These are phyloP conservation scores for Stagonosporopsis rhizophila DNA, from an alignment of 2,329 filamentous ascomycete species.

Conservation along the genomic window DNA sequence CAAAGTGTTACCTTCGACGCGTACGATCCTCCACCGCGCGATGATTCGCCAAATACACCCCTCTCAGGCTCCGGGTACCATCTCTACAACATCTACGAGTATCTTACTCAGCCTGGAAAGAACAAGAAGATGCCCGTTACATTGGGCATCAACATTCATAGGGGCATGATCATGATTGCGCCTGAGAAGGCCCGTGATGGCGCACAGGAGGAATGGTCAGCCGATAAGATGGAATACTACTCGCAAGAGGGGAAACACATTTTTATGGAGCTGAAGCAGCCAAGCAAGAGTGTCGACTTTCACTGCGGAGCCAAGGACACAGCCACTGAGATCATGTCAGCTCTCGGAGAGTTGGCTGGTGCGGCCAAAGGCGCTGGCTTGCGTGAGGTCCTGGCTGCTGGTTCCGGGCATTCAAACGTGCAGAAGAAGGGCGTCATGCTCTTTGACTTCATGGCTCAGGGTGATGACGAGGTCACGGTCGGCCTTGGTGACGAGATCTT, in stretches of 20 bases:
- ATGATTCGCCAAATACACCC: constrained; percentile 49
- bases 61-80: constrained; percentile 81
- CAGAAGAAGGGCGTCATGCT: constrained; percentile 86
- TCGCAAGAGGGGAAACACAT: constrained; percentile 98
- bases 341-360: constrained; percentile 87
- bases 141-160: constrained; percentile 88
- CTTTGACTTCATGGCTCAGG: constrained; percentile 96
- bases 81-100: constrained; percentile 96
- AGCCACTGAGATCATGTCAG: constrained; percentile 87
- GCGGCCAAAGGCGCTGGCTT: constrained; percentile 83
- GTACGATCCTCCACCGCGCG: constrained; percentile 49
- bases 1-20: constrained; percentile 49
- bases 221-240: constrained; percentile 95
- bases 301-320: constrained; percentile 98
- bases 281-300: constrained; percentile 94
- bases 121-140: constrained; percentile 99
- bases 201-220: constrained; percentile 88
- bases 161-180: constrained; percentile 87
- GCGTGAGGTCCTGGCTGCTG: constrained; percentile 84
- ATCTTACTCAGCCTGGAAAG: constrained; percentile 96
- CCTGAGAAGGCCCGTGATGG: constrained; percentile 85
- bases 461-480: constrained; percentile 95
- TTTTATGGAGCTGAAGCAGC: constrained; percentile 89
- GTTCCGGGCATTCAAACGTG: constrained; percentile 64
- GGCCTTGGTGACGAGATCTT: constrained; percentile 88